A percentile compares a stretch with the other conserved stretches of the same genome.
Conservation (phyloP, 352 stramenopile genomes). For the Pythium rishiriense region DNA sequence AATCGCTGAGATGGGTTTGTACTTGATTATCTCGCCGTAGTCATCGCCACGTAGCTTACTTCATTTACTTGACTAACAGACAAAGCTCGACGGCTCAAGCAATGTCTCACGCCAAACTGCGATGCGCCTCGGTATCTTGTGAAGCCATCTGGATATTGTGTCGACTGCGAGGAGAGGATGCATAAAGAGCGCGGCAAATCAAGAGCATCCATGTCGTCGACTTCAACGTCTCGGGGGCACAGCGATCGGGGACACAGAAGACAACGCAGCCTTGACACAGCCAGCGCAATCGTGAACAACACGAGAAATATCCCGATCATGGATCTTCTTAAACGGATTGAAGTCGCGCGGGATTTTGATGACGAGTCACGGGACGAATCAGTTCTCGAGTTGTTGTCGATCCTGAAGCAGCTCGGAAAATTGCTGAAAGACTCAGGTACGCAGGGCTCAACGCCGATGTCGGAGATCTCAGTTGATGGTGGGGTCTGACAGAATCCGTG, state of each 20-base stretch:
- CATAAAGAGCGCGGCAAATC: slow-evolving; percentile 15
- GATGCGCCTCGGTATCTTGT: slow-evolving; percentile 69
- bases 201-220: slow-evolving; percentile 6
- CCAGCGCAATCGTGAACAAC: slow-evolving; percentile 34
- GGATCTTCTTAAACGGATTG: slow-evolving; percentile 40
- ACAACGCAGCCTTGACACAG: slow-evolving; percentile 51
- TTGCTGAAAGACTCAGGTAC: slow-evolving; percentile 54
- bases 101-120: slow-evolving; percentile 68
- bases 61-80: slow-evolving; percentile 30
- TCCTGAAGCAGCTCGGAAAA: slow-evolving; percentile 47
- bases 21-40: neutral
- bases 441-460: neutral
- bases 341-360: slow-evolving; percentile 25
- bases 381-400: slow-evolving; percentile 36
- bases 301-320: slow-evolving; percentile 46
- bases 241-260: slow-evolving; percentile 30
- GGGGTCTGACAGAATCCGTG: neutral
- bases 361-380: slow-evolving; percentile 22
- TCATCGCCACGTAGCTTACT: neutral
- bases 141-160: slow-evolving; percentile 58
- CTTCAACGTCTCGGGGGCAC: neutral
- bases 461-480: too few relatives aligned
- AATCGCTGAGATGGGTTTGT: slow-evolving; percentile 33
- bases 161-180: slow-evolving; percentile 54
- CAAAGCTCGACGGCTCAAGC: slow-evolving; percentile 40